phyloP scores from a whole-genome alignment of 164 flowering plant species.

The Cinnamomum chago region DNA sequence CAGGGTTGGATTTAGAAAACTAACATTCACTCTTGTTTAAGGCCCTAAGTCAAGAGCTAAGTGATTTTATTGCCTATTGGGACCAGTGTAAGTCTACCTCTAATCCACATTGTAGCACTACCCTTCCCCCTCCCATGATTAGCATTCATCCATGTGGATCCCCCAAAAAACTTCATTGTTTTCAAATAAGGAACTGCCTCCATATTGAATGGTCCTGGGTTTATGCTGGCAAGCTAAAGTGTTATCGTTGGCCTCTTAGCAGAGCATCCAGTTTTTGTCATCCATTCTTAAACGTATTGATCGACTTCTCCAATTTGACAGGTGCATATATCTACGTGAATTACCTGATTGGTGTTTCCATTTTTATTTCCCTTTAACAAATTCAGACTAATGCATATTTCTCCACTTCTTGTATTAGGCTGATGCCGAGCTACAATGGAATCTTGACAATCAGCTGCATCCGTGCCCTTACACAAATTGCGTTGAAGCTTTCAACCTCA shows the following conservation, averaged over 20 bases:
- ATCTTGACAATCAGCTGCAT: slow-evolving; percentile 86
- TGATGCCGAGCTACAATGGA: slow-evolving; percentile 98
- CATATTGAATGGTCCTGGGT: too few species aligned
- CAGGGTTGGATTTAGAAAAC: too few species aligned
- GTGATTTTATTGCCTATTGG: too few species aligned
- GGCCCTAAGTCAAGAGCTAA: too few species aligned
- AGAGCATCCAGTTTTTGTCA: slow-evolving; percentile 61
- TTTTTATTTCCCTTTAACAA: slow-evolving; percentile 4
- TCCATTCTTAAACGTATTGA: slow-evolving; percentile 93
- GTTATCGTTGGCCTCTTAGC: slow-evolving; percentile 15
- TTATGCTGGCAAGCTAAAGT: background rate
- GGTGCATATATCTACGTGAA: slow-evolving; percentile 33
- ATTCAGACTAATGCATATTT: background rate
- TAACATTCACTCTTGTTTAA: too few species aligned
- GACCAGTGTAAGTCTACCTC: too few species aligned
- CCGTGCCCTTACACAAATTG: slow-evolving; percentile 72
- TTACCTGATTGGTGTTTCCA: background rate
- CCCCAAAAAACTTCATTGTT: too few species aligned
- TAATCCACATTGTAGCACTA: too few species aligned
- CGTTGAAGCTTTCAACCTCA: slow-evolving; percentile 66
- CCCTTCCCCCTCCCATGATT: too few species aligned
- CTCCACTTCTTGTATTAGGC: slow-evolving; percentile 31
- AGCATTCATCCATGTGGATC: too few species aligned
- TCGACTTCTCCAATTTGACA: slow-evolving; percentile 88
- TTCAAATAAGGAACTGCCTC: too few species aligned